Evolutionary conservation across 1,284 basidiomycete genomes (phyloP).

Genomic region (Ceratobasidium sp.): DNA sequence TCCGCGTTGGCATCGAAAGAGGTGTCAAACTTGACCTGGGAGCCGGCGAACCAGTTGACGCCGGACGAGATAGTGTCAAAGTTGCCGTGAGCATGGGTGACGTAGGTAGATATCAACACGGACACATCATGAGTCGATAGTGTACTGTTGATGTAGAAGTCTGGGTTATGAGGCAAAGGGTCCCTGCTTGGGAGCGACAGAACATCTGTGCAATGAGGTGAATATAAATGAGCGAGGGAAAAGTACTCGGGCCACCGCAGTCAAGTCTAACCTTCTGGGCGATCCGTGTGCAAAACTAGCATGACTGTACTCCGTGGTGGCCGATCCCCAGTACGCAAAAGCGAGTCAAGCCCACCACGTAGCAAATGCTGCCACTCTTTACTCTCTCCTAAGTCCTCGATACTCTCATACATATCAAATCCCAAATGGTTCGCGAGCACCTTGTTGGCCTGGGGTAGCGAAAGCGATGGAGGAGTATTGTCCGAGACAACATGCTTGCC

Average conservation of each 20-base stretch:
- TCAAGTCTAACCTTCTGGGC: slow-evolving; percentile 25
- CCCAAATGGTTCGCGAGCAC: slow-evolving; percentile 71
- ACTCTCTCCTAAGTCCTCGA: slow-evolving; percentile 53
- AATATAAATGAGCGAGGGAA: slow-evolving; percentile 38
- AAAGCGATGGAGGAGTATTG: slow-evolving; percentile 24
- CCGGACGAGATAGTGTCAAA: slow-evolving; percentile 30
- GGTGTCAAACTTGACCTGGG: not conserved
- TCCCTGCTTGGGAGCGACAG: slow-evolving; percentile 12
- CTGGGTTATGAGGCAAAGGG: slow-evolving; percentile 20
- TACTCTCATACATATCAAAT: slow-evolving; percentile 67
- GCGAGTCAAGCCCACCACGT: slow-evolving; percentile 41
- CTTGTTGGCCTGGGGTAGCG: slow-evolving; percentile 59
- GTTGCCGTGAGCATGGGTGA: slow-evolving; percentile 17
- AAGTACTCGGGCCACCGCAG: slow-evolving; percentile 46
- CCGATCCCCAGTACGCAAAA: slow-evolving; percentile 48
- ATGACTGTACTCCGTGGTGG: slow-evolving; percentile 25
- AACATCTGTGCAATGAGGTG: slow-evolving; percentile 47
- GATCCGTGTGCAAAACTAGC: slow-evolving; percentile 36
- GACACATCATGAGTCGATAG: slow-evolving; percentile 33
- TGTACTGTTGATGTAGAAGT: slow-evolving; percentile 39
- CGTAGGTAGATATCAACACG: slow-evolving; percentile 22
- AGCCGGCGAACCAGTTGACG: slow-evolving; percentile 12
- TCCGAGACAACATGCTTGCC: slow-evolving; percentile 1
- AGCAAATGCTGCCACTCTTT: slow-evolving; percentile 43
- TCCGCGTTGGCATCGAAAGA: slow-evolving; percentile 54